These are phyloP conservation scores for Leccinum pellstonianum DNA, from an alignment of 768 basidiomycete species.

Conservation along the genomic window DNA sequence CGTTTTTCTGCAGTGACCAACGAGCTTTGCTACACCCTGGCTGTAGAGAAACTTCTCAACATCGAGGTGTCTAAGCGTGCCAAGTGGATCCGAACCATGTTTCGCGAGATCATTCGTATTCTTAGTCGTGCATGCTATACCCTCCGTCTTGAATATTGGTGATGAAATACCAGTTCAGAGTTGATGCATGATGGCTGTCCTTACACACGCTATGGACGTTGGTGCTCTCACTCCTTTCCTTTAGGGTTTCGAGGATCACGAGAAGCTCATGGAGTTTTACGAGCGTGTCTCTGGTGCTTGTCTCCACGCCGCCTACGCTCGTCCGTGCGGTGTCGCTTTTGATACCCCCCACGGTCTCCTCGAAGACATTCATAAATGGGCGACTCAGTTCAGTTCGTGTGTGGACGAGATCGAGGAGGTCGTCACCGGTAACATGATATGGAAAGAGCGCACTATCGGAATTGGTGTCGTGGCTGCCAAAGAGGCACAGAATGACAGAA, in stretches of 20 bases:
- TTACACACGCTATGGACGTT: conserved; percentile 96
- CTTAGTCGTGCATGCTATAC: conserved; percentile 70
- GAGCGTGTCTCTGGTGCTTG: conserved; percentile 98
- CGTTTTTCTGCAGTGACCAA: conserved; percentile 80
- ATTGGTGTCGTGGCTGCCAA: conserved; percentile 90
- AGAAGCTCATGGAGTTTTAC: conserved; percentile 99
- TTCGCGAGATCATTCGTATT: conserved; percentile 95
- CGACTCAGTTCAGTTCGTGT: conserved; percentile 86
- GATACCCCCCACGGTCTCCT: conserved; percentile 97
- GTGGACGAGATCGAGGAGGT: conserved; percentile 99
- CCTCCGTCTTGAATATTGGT: conserved; percentile 1
- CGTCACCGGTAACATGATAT: conserved; percentile 95
- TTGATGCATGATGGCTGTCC: conserved; percentile 78
- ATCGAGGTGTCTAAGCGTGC: conserved; percentile 96
- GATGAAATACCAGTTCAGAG: conserved; percentile 45
- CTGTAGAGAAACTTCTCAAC: conserved; percentile 97
- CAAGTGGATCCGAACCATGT: conserved; percentile 96
- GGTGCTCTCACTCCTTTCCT: conserved; percentile 98
- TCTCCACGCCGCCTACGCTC: conserved; percentile 95
- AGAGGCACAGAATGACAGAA: conserved; percentile 48
- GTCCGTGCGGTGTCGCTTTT: conserved; percentile 96
- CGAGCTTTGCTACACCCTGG: conserved; percentile 94
- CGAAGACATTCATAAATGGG: conserved; percentile 98
- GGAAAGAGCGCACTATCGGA: conserved; percentile 92
- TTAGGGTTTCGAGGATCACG: conserved; percentile 99